These are phyloP conservation scores for Myxozyma kluyveri DNA, from an alignment of 805 yeast genomes.

Conservation along the genomic window DNA sequence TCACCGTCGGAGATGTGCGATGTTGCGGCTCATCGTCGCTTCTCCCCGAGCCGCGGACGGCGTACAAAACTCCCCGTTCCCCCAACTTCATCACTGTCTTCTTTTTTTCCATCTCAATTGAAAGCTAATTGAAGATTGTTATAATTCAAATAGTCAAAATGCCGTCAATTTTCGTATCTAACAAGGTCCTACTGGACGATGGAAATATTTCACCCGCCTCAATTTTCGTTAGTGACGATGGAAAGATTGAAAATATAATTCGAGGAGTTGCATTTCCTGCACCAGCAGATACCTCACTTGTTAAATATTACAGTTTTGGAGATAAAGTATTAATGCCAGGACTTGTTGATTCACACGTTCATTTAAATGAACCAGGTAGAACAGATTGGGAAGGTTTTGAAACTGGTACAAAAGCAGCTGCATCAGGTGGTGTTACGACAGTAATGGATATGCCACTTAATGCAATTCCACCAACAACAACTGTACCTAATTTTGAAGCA, in stretches of 20 bases:
- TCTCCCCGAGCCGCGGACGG: too few species aligned
- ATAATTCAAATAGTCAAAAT: background rate
- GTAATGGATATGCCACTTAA: constrained; percentile 95
- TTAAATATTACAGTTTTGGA: constrained; percentile 52
- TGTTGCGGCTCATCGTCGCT: too few species aligned
- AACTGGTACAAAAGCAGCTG: constrained; percentile 94
- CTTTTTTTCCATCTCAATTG: background rate
- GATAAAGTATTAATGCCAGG: constrained; percentile 80
- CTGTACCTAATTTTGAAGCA: constrained; percentile 65
- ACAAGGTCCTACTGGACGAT: constrained; percentile 31
- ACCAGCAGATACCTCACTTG: constrained; percentile 2
- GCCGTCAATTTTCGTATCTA: constrained; percentile 30
- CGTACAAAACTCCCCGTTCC: background rate
- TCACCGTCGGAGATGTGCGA: too few species aligned
- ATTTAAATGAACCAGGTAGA: constrained; percentile 94
- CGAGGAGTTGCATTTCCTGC: constrained; percentile 25
- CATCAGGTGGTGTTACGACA: constrained; percentile 94
- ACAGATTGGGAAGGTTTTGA: constrained; percentile 98
- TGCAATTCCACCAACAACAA: constrained; percentile 94
- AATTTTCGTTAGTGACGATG: constrained; percentile 41
- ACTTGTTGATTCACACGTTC: constrained; percentile 90
- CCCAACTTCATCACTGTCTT: background rate
- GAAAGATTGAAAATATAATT: constrained; percentile 57
- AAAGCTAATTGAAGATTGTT: too few species aligned
- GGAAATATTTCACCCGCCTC: constrained; percentile 34